Evolutionary conservation across 768 basidiomycete genomes (phyloP).

Genomic region (Coprinopsis marcescibilis): DNA sequence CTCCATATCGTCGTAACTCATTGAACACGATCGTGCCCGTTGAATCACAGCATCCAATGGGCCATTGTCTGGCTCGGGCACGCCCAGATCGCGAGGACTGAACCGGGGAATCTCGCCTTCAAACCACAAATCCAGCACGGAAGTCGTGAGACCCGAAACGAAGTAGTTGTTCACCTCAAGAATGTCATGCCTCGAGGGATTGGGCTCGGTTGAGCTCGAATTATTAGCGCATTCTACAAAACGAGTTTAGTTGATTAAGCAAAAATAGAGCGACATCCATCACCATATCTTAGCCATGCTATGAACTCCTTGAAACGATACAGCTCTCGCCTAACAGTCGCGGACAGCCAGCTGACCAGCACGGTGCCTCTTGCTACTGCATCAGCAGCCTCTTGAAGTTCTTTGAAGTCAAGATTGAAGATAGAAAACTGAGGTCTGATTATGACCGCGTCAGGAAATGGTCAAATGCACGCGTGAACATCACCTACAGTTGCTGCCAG

Average conservation of each 20-base stretch:
- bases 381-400: constrained; percentile 44
- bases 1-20: too few relatives aligned
- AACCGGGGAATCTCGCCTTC: constrained; percentile 55
- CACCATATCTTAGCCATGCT: constrained; percentile 71
- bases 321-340: constrained; percentile 60
- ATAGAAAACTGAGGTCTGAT: constrained; percentile 53
- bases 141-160: constrained; percentile 60
- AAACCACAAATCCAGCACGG: constrained; percentile 78
- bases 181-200: constrained; percentile 59
- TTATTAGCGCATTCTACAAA: constrained; percentile 42
- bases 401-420: constrained; percentile 37
- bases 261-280: constrained; percentile 19
- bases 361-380: constrained; percentile 54
- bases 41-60: constrained; percentile 38
- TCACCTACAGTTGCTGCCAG: constrained; percentile 64
- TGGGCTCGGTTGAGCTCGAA: constrained; percentile 45
- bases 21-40: constrained; percentile 42
- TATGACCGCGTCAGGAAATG: constrained; percentile 10
- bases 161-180: constrained; percentile 80
- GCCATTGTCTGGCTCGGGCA: constrained; percentile 28
- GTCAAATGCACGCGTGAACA: constrained; percentile 3
- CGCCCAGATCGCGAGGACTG: constrained; percentile 42
- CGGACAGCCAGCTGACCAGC: constrained; percentile 62
- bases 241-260: neutral
- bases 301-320: constrained; percentile 75